Evolutionary conservation across 139 green algal genomes (phyloP).

Genomic region (Diplosphaera chodatii): DNA sequence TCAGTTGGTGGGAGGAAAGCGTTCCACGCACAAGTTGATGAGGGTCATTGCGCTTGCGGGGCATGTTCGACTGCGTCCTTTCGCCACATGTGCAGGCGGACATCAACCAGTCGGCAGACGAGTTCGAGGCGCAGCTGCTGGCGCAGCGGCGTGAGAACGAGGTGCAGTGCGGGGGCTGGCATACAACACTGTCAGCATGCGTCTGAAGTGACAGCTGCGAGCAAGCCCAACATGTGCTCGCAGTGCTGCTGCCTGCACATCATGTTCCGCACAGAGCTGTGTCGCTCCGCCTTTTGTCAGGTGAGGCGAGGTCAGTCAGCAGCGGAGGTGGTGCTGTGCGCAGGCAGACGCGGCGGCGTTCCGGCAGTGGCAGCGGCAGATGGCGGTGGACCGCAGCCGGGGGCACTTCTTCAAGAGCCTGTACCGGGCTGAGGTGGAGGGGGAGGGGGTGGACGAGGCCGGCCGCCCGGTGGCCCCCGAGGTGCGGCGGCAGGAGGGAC

Average conservation of each 20-base stretch:
- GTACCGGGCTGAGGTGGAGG: slow-evolving; percentile 16
- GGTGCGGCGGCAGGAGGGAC: too few relatives aligned
- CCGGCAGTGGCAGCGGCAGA: slow-evolving; percentile 31
- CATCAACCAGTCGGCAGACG: slow-evolving; percentile 39
- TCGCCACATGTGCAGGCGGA: slow-evolving; percentile 19
- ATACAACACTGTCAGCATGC: too few relatives aligned
- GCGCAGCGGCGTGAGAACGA: slow-evolving; percentile 20
- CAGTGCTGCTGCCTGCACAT: too few relatives aligned
- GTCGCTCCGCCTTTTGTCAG: too few relatives aligned
- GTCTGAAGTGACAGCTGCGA: too few relatives aligned
- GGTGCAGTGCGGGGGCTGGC: slow-evolving; percentile 5
- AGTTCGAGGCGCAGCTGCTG: slow-evolving; percentile 40
- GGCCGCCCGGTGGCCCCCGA: too few relatives aligned
- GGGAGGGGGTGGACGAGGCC: not conserved
- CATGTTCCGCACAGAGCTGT: too few relatives aligned
- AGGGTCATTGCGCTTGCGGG: not conserved
- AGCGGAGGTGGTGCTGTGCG: too few relatives aligned
- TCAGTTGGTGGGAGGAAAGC: not conserved
- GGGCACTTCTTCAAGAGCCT: slow-evolving; percentile 49
- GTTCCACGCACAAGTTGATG: not conserved
- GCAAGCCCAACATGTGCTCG: too few relatives aligned
- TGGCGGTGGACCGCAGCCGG: slow-evolving; percentile 24
- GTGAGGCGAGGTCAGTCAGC: too few relatives aligned
- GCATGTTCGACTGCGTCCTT: not conserved
- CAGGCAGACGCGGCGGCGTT: slow-evolving; percentile 10